Base-by-base conservation (phyloP, 768 basidiomycete genomes). In the Peribolospora kevripleyi region DNA sequence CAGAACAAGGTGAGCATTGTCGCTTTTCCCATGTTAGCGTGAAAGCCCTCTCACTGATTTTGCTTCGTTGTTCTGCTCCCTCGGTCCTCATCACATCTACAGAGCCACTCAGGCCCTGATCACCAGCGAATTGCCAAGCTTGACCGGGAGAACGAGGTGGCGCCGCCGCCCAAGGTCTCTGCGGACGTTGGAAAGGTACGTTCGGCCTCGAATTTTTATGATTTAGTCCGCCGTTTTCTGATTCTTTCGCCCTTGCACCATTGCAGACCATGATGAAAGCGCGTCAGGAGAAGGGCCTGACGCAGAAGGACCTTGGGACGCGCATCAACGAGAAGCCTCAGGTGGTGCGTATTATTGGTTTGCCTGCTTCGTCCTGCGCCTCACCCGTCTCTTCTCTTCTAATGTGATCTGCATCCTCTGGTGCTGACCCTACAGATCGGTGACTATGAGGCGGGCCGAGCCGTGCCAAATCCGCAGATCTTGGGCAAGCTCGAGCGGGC, bases 121-220 rank as follows among this genome's bases (percentile, higher is more conserved):
- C 60, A 61, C 55, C 57, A 57, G 51, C 59, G 59, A 54, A 61
- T 61, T n/a, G 60, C 60, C 38, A 61, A 61, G 51, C 60, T 61
- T 13, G 60, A 61, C 55, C 60, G 60, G 47, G 58, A 61, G 43
- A 61, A 61, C 60, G 60, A 61, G 51, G 60, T 61, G 10, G 60
- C 60, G 1, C 60, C 60, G 10, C 60, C 60, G 0, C 50, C 56
- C 36, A 61, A 58, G 13, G 60, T 61, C 49, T 61, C 60, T 46
- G 52, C 59, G 50, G 60, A 59, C 25, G 50, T 61, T n/a, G 60
- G 60, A 43, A 61, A 61, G 54, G 60, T 59, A 25, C 25, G 25
- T 25, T 25, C 25, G 25, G 25, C 25, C 25, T 25, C 25, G 25
- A 25, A 25, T 25, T 25, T 25, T 25, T 25, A 25, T 25, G 25